Evolutionary conservation across 495 filamentous ascomycete genomes (phyloP), one percentile per base, ranked within the genome.

Genomic region (Penicillium alfredii): DNA sequence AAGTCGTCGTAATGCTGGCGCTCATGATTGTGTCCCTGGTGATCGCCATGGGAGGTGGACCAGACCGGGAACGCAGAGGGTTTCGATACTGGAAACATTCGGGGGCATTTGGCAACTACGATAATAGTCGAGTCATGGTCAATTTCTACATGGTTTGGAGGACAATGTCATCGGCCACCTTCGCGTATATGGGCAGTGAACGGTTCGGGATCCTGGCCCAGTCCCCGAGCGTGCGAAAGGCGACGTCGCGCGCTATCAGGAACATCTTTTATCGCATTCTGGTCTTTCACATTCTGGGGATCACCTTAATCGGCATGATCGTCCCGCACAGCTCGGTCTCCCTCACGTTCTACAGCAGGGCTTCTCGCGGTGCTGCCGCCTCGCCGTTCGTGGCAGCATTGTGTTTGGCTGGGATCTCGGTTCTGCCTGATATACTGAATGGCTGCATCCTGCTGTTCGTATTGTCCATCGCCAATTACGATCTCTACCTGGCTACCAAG

Each of bases 101-200:
- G 0, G 59, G 51, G 6, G 53, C 55, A 2, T 55, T 62, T 44
- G 51, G 44, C 2, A 50, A 55, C 28, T 24, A 40, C 4, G 15
- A 26, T 1, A 25, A 35, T 12, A 11, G 28, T 13, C 18, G 14
- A 8, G 30, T 38, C 16, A 23, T 46, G 6, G 69, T 54, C 6
- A 55, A 74, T 8, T 82, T 89, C 55, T 64, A 86, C 17, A 40
- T 74, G 9, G 67, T 87, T n/a, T 90, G 83, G 72, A 74, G 76
- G 9, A 79, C 80, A 8, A 65, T 88, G 33, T 78, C 86, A 34
- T 80, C 77, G 34, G 83, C 85, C 5, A 82, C 79, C 3, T 88
- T 90, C 41, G 82, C 86, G 15, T 90, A 86, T 46, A 67, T 88
- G 23, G 84, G 86, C 23, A 89, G 86, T 9, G 88, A 95, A 63